Conservation (phyloP, 176 grass and related monocot genomes). For the Aegilops tauschii region DNA sequence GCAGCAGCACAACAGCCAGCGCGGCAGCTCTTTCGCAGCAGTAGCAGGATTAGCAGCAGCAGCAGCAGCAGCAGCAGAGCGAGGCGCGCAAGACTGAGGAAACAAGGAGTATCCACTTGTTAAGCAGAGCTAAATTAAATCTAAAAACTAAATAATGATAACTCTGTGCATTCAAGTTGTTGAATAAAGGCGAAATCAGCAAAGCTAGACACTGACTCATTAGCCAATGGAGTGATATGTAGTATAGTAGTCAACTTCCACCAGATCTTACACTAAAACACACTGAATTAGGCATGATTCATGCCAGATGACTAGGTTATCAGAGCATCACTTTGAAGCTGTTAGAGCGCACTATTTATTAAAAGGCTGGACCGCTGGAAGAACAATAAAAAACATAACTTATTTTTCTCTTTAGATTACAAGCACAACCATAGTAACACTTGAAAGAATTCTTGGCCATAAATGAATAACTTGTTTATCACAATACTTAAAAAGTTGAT, state of each 20-base stretch:
- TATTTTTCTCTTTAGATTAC: background rate
- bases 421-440: background rate
- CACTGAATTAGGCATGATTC: background rate
- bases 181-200: background rate
- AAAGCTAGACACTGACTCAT: background rate
- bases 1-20: slow-evolving; percentile 41
- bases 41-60: slow-evolving; percentile 42
- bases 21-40: slow-evolving; percentile 54
- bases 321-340: background rate
- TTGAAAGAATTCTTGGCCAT: slow-evolving; percentile 4
- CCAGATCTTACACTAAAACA: background rate
- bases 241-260: background rate
- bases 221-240: background rate
- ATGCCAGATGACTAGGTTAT: slow-evolving; percentile 12
- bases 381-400: background rate
- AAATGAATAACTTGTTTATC: slow-evolving; percentile 11
- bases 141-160: background rate
- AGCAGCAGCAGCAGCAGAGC: slow-evolving; percentile 29
- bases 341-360: background rate
- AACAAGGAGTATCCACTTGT: slow-evolving; percentile 52
- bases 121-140: slow-evolving; percentile 41
- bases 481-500: background rate
- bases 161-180: background rate
- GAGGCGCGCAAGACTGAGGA: slow-evolving; percentile 46
- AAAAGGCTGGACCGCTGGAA: background rate